Evolutionary conservation across 345 rosid genomes (phyloP).

Genomic region (Aquilaria malaccensis): DNA sequence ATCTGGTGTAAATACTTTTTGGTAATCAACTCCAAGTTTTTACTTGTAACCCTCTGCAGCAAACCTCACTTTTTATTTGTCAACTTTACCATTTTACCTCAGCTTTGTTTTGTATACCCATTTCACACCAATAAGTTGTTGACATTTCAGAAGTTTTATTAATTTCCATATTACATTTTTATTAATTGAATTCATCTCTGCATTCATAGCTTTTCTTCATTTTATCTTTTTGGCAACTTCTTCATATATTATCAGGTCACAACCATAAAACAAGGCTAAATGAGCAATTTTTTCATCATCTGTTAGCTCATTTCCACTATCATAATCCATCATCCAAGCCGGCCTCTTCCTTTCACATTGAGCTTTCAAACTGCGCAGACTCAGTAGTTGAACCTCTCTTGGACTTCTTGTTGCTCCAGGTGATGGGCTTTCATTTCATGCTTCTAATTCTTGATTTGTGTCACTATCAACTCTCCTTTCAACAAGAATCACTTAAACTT

Average conservation of each 20-base stretch:
- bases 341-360: not conserved
- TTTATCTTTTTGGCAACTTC: not conserved
- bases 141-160: not conserved
- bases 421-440: not conserved
- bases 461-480: not conserved
- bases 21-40: not conserved
- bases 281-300: not conserved
- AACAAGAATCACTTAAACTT: not conserved
- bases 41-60: not conserved
- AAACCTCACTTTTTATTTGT: not conserved
- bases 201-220: conserved; percentile 3
- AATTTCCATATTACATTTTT: conserved; percentile 3
- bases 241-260: not conserved
- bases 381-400: not conserved
- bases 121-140: conserved; percentile 4
- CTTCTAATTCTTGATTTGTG: too few species aligned
- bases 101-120: conserved; percentile 11
- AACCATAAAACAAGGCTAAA: too few species aligned
- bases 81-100: not conserved
- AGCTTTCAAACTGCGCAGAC: too few species aligned
- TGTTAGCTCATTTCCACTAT: not conserved
- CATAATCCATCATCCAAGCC: conserved; percentile 8
- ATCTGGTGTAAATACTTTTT: not conserved
- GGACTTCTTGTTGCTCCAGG: not conserved
- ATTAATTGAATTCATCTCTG: not conserved